Evolutionary conservation across 2,329 filamentous ascomycete species (phyloP), one percentile per base, ranked within the genome.

Genomic region (Pseudogymnoascus sp.): DNA sequence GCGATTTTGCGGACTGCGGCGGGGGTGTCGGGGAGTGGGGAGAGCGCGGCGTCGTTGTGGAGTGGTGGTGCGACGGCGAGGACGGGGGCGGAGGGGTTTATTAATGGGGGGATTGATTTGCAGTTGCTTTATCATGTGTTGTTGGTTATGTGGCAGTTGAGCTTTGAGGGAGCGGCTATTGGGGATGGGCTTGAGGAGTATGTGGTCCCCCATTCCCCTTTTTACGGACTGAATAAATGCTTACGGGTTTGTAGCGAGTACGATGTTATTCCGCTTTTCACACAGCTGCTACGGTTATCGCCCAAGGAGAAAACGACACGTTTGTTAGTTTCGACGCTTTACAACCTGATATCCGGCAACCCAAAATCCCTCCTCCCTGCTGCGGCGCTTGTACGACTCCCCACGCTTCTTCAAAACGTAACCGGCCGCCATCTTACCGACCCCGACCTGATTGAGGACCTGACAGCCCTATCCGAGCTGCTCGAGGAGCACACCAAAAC

Each of bases 261-360:
- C 77, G 93, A 98, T 72, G 89, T 98, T 68, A 84, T 98, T 66
- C 83, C 92, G 56, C 84, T 98, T 50, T 97, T 96, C 75, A 92
- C 90, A n/a, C 90, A 96, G 68, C 87, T 99, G 38, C 82, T 99
- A 62, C 89, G 92, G 62, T 81, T 96, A 43, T 98, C 95, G 2
- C 93, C 93, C 50, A 99, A 99, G 76, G 95, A 98, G 75, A 99
- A 99, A 82, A 98, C 93, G 1, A 98, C 93, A 0, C 88, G 95
- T 31, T 83, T 99, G 62, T 85, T 97, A 53, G 83, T 98, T 50
- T 92, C 92, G 8, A 97, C 93, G 6, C 84, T 99, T 41, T 84
- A 89, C 74, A 98, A 96, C 77, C 86, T 99, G 50, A 85, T 97
- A 38, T 79, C 79, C 50, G 79, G 81, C 65, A 88, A 91, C 81